Evolutionary conservation across 768 basidiomycete genomes (phyloP).

Genomic region (Boletus reticuloceps): DNA sequence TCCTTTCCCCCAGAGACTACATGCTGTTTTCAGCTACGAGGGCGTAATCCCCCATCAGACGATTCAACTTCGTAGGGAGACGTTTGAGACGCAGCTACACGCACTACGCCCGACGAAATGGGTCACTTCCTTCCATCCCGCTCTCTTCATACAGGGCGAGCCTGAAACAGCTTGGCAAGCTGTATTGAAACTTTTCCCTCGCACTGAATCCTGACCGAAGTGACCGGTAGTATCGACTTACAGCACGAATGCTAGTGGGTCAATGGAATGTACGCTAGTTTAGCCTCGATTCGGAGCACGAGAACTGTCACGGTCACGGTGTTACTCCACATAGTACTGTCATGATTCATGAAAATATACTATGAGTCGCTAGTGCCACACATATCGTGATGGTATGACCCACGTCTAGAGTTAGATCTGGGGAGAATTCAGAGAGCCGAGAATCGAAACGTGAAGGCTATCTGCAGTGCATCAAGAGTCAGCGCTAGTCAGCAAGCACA

Average conservation of each 20-base stretch:
- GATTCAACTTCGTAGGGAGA: rapidly evolving
- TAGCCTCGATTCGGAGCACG: neutral
- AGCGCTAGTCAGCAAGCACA: no score
- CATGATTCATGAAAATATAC: no score
- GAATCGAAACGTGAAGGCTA: no score
- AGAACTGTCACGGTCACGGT: no score
- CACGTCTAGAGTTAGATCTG: no score
- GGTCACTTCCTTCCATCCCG: neutral
- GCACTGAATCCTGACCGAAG: neutral
- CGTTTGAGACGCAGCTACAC: neutral
- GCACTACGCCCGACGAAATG: neutral
- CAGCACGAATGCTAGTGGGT: no score
- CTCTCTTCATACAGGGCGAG: neutral
- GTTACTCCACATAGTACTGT: no score
- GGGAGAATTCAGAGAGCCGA: no score
- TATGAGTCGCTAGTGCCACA: no score
- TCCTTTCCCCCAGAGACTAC: neutral
- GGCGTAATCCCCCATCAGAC: rapidly evolving
- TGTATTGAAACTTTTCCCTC: constrained; percentile 8
- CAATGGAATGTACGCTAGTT: neutral
- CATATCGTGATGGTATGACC: no score
- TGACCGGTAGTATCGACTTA: neutral
- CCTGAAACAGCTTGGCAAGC: constrained; percentile 8
- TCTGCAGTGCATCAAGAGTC: no score
- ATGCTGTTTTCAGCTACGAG: constrained; percentile 8